phyloP scores from a whole-genome alignment of 1,139 yeast genomes.

The Yamadazyma diospyri region DNA sequence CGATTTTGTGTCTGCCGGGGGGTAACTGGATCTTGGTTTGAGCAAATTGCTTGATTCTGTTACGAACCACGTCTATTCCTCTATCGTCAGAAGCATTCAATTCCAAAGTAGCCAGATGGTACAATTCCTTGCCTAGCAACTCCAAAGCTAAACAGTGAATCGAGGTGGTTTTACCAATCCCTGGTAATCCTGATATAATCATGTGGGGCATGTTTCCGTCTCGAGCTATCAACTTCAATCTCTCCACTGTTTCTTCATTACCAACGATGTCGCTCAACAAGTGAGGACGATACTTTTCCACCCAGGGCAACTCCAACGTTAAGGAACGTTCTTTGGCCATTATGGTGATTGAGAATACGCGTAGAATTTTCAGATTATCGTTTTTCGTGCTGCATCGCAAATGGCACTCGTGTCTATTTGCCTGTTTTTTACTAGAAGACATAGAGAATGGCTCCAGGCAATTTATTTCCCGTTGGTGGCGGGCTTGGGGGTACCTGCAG shows the following conservation, averaged over 20 bases:
- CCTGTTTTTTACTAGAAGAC: too few species aligned
- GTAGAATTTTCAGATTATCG: too few species aligned
- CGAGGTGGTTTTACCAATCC: slow-evolving; percentile 95
- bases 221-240: slow-evolving; percentile 76
- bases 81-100: slow-evolving; percentile 54
- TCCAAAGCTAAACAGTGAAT: slow-evolving; percentile 87
- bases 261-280: slow-evolving; percentile 84
- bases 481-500: too few species aligned
- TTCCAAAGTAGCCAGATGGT: slow-evolving; percentile 83
- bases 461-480: too few species aligned
- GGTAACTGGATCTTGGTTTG: slow-evolving; percentile 73
- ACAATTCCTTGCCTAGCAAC: slow-evolving; percentile 64
- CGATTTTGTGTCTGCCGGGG: slow-evolving; percentile 70
- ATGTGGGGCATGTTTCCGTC: slow-evolving; percentile 98
- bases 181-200: slow-evolving; percentile 92
- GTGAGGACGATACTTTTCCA: slow-evolving; percentile 89
- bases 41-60: slow-evolving; percentile 48
- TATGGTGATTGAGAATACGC: slow-evolving; percentile 2
- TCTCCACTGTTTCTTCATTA: slow-evolving; percentile 82
- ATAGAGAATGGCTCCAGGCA: too few species aligned
- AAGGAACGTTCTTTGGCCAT: slow-evolving; percentile 15
- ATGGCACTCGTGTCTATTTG: background rate
- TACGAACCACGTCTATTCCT: slow-evolving; percentile 49
- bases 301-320: slow-evolving; percentile 60
- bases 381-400: background rate